These are phyloP conservation scores for Urtica urens DNA, from an alignment of 306 rosid genomes.

Conservation along the genomic window DNA sequence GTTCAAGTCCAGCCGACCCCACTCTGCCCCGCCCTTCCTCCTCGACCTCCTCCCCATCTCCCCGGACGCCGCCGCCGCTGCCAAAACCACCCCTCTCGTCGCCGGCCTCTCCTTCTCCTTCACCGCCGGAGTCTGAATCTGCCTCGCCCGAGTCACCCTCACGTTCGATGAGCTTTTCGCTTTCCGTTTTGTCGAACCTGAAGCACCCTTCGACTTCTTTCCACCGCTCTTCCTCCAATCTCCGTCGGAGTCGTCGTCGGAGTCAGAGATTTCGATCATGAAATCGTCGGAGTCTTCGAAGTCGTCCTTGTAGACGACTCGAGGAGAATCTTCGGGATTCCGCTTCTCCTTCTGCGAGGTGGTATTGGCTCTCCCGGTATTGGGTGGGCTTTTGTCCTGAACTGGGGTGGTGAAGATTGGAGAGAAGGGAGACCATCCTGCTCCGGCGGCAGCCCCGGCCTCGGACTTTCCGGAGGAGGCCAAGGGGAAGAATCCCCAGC, in stretches of 20 bases:
- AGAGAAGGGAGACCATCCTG: constrained; percentile 68
- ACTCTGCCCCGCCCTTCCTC: constrained; percentile 52
- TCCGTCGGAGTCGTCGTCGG: constrained; percentile 42
- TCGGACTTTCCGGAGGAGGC: constrained; percentile 33
- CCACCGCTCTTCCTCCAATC: constrained; percentile 9
- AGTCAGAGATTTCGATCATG: constrained; percentile 36
- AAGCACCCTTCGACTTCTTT: constrained; percentile 18
- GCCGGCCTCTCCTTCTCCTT: constrained; percentile 11
- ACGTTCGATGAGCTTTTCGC: constrained; percentile 15
- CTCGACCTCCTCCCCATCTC: constrained; percentile 44
- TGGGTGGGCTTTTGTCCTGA: constrained; percentile 11
- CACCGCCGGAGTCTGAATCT: constrained; percentile 27
- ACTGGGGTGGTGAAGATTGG: constrained; percentile 49
- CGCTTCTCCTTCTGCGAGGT: constrained; percentile 7
- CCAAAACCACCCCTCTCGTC: constrained; percentile 20
- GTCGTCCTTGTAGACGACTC: constrained; percentile 33
- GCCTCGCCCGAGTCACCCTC: constrained; percentile 25
- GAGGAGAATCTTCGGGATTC: constrained; percentile 19
- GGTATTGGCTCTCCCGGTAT: neutral
- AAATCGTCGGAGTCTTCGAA: constrained; percentile 37
- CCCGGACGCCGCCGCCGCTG: constrained; percentile 5
- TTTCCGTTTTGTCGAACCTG: constrained; percentile 17
- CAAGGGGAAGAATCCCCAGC: constrained; percentile 73
- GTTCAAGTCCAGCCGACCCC: constrained; percentile 89
- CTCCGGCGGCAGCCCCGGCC: constrained; percentile 14